Evolutionary conservation across 192 early-diverging fungal genomes (phyloP).

Genomic region (Coemansia sp.): DNA sequence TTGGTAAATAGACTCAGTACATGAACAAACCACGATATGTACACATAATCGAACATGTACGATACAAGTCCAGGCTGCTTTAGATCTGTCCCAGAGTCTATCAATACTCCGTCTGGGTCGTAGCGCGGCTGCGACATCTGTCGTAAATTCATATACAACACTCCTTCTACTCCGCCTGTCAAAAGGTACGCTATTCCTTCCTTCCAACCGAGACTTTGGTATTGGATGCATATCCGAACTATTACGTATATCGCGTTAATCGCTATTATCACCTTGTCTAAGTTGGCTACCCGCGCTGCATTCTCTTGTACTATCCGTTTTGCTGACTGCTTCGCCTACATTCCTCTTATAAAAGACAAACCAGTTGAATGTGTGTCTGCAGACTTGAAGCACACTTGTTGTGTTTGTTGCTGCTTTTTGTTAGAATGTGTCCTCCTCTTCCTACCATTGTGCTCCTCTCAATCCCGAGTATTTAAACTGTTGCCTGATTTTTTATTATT

Average conservation of each 20-base stretch:
- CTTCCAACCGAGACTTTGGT: conserved; percentile 41
- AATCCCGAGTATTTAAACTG: background rate
- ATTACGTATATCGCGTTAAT: conserved; percentile 39
- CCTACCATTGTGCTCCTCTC: background rate
- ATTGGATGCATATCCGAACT: conserved; percentile 27
- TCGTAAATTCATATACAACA: conserved; percentile 23
- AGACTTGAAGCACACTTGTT: no score
- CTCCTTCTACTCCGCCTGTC: conserved; percentile 11
- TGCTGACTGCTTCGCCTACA: conserved; percentile 18
- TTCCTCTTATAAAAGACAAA: background rate
- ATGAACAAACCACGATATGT: conserved; percentile 78
- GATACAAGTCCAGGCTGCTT: conserved; percentile 53
- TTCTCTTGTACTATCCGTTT: conserved; percentile 48
- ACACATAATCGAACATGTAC: conserved; percentile 84
- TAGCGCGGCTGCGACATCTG: conserved; percentile 39
- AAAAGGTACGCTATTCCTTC: conserved; percentile 16
- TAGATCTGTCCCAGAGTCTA: conserved; percentile 56
- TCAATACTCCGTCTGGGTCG: conserved; percentile 40
- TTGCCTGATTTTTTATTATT: no score
- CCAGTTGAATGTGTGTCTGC: background rate
- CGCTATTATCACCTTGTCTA: conserved; percentile 20
- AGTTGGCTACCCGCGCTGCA: conserved; percentile 26
- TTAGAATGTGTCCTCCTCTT: background rate
- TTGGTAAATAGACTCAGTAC: conserved; percentile 34
- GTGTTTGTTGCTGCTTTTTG: no score